These are phyloP conservation scores for Alnus glutinosa DNA, from an alignment of 306 rosid species.

Conservation along the genomic window DNA sequence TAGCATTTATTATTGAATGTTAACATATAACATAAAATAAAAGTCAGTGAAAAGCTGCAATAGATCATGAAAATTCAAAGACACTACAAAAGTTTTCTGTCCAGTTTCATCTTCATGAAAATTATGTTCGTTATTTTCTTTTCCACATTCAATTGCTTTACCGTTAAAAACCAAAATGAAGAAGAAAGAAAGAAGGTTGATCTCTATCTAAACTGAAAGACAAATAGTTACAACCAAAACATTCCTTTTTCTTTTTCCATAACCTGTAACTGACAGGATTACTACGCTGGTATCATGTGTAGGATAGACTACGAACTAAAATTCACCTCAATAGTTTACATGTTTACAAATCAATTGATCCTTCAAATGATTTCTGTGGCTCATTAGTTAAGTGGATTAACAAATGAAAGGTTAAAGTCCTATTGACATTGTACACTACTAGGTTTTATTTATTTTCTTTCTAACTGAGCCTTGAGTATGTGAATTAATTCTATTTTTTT, in stretches of 20 bases:
- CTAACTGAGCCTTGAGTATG: neutral
- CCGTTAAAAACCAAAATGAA: neutral
- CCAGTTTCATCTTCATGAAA: neutral
- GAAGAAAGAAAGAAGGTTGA: neutral
- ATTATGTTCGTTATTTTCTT: neutral
- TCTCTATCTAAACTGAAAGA: too few species aligned
- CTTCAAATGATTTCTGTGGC: neutral
- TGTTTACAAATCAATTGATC: neutral
- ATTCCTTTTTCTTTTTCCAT: neutral
- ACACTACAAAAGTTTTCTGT: neutral
- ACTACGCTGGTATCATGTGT: neutral
- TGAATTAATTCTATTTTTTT: neutral
- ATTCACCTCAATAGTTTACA: neutral
- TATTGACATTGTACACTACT: neutral
- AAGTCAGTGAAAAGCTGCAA: neutral
- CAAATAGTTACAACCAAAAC: neutral
- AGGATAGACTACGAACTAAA: neutral
- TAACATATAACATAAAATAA: neutral
- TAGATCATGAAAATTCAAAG: neutral
- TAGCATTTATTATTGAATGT: neutral
- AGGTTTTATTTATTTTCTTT: neutral
- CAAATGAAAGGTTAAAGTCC: neutral
- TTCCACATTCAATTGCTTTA: neutral
- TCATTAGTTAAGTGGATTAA: neutral
- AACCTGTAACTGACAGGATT: neutral